Evolutionary conservation across 257 asterid species (phyloP).

Genomic region (Gynochthodes officinalis): DNA sequence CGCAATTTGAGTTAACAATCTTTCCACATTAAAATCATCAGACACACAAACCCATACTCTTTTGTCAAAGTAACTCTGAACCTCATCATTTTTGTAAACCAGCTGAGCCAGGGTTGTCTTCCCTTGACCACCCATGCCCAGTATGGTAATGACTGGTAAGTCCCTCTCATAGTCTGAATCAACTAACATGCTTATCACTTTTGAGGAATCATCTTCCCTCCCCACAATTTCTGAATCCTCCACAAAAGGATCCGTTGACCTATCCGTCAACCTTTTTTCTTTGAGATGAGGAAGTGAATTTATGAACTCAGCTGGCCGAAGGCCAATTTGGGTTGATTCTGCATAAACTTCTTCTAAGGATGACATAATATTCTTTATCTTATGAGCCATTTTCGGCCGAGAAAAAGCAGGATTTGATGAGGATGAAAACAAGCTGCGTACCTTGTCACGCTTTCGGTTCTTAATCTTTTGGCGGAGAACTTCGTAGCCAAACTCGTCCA

Average conservation of each 20-base stretch:
- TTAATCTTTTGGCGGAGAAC: constrained; percentile 1
- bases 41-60: constrained; percentile 27
- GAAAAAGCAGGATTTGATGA: neutral
- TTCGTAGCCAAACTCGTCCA: constrained; percentile 22
- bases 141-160: constrained; percentile 4
- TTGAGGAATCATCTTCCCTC: neutral
- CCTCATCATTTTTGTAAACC: constrained; percentile 7
- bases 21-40: constrained; percentile 13
- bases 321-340: constrained; percentile 4
- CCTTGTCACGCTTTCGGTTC: constrained; percentile 6
- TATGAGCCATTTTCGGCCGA: neutral
- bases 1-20: constrained; percentile 5
- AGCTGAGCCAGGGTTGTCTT: constrained; percentile 24
- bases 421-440: constrained; percentile 6
- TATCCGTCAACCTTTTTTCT: neutral
- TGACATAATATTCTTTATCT: neutral
- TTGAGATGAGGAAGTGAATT: constrained; percentile 2
- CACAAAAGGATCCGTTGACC: neutral
- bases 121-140: constrained; percentile 25
- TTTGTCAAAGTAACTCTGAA: neutral
- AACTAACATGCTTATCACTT: neutral
- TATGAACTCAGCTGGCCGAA: neutral
- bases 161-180: neutral
- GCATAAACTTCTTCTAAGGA: neutral
- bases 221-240: constrained; percentile 6